phyloP scores from a whole-genome alignment of 345 rosid species.

The Laguncularia racemosa region DNA sequence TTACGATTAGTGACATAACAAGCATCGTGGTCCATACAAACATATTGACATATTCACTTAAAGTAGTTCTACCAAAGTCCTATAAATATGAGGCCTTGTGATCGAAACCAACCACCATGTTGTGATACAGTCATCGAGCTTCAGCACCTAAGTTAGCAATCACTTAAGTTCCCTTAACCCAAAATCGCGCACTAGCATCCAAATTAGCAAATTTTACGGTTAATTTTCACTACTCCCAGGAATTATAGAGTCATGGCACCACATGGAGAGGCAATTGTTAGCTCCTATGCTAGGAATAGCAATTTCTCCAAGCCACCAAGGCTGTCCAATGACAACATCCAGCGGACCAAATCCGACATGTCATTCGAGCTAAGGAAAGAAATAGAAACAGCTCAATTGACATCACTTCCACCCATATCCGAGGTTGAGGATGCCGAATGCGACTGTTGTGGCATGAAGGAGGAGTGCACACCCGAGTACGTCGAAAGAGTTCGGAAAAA shows the following conservation, averaged over 20 bases:
- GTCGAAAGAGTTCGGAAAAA: constrained; percentile 52
- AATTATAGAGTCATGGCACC: constrained; percentile 41
- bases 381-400: constrained; percentile 9
- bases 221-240: not conserved
- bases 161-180: not conserved
- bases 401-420: constrained; percentile 39
- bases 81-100: constrained; percentile 18
- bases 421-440: constrained; percentile 81
- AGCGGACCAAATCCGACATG: constrained; percentile 63
- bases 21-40: constrained; percentile 31
- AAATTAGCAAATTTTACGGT: not conserved
- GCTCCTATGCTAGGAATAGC: constrained; percentile 15
- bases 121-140: too few relatives aligned
- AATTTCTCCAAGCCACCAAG: constrained; percentile 49
- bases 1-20: constrained; percentile 27
- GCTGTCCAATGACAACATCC: constrained; percentile 38
- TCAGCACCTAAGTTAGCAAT: too few relatives aligned
- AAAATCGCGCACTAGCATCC: too few relatives aligned
- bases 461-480: constrained; percentile 84
- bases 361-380: constrained; percentile 24
- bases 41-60: constrained; percentile 2
- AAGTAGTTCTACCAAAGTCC: not conserved
- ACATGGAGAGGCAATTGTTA: constrained; percentile 36
- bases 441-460: constrained; percentile 87
- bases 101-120: not conserved